Conservation (phyloP, 192 early-diverging fungal genomes). For the Rhizophagus sp. region DNA sequence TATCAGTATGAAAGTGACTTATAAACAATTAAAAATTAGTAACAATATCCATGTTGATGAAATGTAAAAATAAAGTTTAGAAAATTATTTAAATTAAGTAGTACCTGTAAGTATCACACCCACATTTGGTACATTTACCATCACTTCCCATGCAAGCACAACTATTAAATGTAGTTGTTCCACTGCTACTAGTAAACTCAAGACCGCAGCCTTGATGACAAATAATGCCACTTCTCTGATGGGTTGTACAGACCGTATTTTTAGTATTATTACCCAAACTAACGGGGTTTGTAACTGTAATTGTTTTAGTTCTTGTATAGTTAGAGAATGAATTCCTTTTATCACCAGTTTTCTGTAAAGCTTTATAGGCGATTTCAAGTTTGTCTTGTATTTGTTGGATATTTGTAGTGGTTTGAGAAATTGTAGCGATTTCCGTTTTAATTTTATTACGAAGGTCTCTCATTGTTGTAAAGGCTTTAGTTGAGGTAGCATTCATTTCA, state of each 20-base stretch:
- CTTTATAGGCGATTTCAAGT: neutral
- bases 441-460: neutral
- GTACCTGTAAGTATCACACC: neutral
- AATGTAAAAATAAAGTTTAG: neutral
- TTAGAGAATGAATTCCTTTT: neutral
- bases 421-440: neutral
- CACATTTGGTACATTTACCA: neutral
- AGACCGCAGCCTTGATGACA: constrained; percentile 6
- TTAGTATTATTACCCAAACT: neutral
- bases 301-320: constrained; percentile 1
- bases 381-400: neutral
- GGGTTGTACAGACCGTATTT: constrained; percentile 2
- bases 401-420: neutral
- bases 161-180: neutral
- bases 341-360: constrained; percentile 1
- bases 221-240: neutral
- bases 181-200: neutral
- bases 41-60: too few species aligned
- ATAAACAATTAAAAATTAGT: neutral
- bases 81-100: neutral
- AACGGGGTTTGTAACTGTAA: neutral
- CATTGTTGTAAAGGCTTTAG: neutral
- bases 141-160: neutral
- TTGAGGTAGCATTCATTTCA: neutral
- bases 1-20: neutral